Base-by-base conservation (phyloP, 148 eudicot species). In the Chenopodium quinoa region DNA sequence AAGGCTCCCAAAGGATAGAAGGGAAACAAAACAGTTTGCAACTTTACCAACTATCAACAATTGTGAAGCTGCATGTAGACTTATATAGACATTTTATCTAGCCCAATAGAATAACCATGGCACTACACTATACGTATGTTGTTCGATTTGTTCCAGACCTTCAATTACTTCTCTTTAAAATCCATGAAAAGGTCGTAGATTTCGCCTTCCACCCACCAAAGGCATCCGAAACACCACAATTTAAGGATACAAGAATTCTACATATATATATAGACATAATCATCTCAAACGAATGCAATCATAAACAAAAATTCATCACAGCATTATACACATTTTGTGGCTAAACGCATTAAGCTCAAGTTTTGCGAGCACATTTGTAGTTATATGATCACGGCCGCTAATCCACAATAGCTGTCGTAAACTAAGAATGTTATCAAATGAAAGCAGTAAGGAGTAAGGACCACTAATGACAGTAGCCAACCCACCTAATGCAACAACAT, bases 381-480 rank as follows among this genome's bases (percentile, higher is more conserved):
- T 40, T 4, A 40, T 6, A 40, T 40, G 44, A 32, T 46, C 54
- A 56, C 17, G 16, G 19, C 25, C 17, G 14, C 7, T 47, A 78
- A 54, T 67, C 70, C 75, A 69, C 46, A 19, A 11, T 16, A 68
- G 25, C 6, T 9, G 4, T 12, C 5, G 1, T 58, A 58, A 32
- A 52, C 22, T n/a, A 9, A 52, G 52, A 65, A 70, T 31, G 76
- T 23, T 19, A 79, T 69, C 27, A 68, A 78, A 52, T 14, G 16
- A n/a, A 25, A 34, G 50, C 4, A 72, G 34, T 27, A 54, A 69
- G 12, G 44, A 44, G 34, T 27, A 54, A 69, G 12, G 44, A 44
- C 37, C 60, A 77, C 77, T 11, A 58, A 31, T 78, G 81, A 40
- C 63, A 23, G 75, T 25, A 29, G 34, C 46, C 66, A 27, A 63